Percentiles rank a stretch among this genome's conserved stretches.
Conservation (phyloP, 1,139 yeast genomes). For the Kodamaea arcana region DNA sequence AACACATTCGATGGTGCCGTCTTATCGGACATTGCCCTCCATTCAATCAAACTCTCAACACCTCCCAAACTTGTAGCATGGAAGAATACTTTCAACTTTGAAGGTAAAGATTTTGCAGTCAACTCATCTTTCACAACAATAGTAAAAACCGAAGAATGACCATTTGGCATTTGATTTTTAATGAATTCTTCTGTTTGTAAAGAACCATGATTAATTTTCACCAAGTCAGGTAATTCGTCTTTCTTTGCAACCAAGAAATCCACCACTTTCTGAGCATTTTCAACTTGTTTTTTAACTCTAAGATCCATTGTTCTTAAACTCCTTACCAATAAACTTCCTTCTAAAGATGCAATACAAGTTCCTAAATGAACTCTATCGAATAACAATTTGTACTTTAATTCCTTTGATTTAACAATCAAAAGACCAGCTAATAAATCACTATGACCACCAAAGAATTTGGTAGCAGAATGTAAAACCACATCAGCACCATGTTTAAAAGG, state of each 20-base stretch:
- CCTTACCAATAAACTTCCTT: conserved; percentile 67
- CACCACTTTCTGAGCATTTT: conserved; percentile 61
- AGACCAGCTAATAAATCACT: conserved; percentile 87
- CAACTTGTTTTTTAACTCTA: conserved; percentile 64
- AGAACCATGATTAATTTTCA: conserved; percentile 63
- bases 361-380: conserved; percentile 69
- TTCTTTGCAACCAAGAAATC: conserved; percentile 50
- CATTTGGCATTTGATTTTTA: conserved; percentile 58
- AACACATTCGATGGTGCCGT: conserved; percentile 52
- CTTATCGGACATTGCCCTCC: conserved; percentile 78
- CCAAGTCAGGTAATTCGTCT: conserved; percentile 44
- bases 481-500: conserved; percentile 83
- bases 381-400: conserved; percentile 42
- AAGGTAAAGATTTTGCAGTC: conserved; percentile 62
- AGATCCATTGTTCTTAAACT: conserved; percentile 76
- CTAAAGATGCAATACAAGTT: conserved; percentile 74
- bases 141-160: conserved; percentile 74
- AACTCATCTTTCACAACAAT: conserved; percentile 50
- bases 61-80: conserved; percentile 96
- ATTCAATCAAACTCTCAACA: conserved; percentile 86
- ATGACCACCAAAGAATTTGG: conserved; percentile 91
- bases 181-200: conserved; percentile 66
- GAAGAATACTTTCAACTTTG: conserved; percentile 63
- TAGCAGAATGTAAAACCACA: conserved; percentile 81
- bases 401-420: conserved; percentile 55